These are phyloP conservation scores for Alternaria triticina DNA, from an alignment of 2,329 filamentous ascomycete genomes.

Conservation along the genomic window DNA sequence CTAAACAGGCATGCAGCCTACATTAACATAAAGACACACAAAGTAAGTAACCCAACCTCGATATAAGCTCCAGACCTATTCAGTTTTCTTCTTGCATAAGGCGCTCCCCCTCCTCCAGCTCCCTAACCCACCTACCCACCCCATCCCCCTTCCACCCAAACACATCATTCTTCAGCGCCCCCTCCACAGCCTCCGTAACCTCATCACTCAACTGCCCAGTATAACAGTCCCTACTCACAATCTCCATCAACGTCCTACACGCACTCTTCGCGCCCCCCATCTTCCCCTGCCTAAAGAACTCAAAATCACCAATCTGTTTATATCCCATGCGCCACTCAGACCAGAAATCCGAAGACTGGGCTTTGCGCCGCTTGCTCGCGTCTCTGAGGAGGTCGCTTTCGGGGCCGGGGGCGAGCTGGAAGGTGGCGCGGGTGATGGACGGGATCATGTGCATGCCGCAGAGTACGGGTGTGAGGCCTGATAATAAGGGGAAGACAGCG, in stretches of 20 bases:
- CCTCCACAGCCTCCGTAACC: constrained; percentile 31
- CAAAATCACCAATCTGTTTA: constrained; percentile 33
- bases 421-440: constrained; percentile 42
- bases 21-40: neutral
- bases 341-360: constrained; percentile 52
- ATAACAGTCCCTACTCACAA: constrained; percentile 36
- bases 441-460: constrained; percentile 34
- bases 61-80: neutral
- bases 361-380: constrained; percentile 48
- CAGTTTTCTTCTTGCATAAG: rapidly evolving
- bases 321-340: constrained; percentile 45
- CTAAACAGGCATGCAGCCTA: neutral
- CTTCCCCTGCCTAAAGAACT: neutral
- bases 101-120: neutral
- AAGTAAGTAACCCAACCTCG: neutral
- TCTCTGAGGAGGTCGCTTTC: constrained; percentile 49
- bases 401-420: constrained; percentile 52
- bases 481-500: constrained; percentile 70
- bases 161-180: constrained; percentile 23
- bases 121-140: constrained; percentile 30
- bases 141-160: constrained; percentile 32
- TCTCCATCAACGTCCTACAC: constrained; percentile 21
- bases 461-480: constrained; percentile 57
- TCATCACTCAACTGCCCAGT: constrained; percentile 23
- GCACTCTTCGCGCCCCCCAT: constrained; percentile 12